Evolutionary conservation across 805 yeast genomes (phyloP).

Genomic region (Candida chilensis): DNA sequence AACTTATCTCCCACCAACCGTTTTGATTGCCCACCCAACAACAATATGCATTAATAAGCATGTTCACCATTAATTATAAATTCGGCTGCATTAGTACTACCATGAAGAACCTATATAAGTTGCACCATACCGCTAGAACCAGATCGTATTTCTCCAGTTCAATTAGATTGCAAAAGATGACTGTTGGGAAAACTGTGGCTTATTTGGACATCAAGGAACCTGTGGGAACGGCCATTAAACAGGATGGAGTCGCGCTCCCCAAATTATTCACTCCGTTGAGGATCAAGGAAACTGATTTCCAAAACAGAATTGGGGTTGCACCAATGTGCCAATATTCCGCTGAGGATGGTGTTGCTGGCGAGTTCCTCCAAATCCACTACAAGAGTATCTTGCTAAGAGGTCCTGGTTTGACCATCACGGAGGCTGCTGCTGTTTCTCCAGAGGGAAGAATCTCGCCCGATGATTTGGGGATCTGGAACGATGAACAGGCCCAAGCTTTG

Average conservation of each 20-base stretch:
- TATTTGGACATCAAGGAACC: too few species aligned
- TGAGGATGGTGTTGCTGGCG: constrained; percentile 11
- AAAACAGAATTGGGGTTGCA: constrained; percentile 19
- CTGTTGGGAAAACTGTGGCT: too few species aligned
- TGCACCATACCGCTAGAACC: too few species aligned
- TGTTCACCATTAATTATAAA: too few species aligned
- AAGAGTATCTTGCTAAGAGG: constrained; percentile 15
- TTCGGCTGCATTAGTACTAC: too few species aligned
- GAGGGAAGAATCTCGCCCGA: constrained; percentile 11
- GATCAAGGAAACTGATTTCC: constrained; percentile 12
- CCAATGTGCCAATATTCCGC: constrained; percentile 21
- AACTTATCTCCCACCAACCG: too few species aligned
- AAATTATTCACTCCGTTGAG: constrained; percentile 15
- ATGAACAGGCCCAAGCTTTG: constrained; percentile 33
- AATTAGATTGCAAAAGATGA: too few species aligned
- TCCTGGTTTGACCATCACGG: constrained; percentile 12
- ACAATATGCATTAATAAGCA: too few species aligned
- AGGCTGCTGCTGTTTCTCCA: constrained; percentile 4
- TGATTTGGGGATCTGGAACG: constrained; percentile 38
- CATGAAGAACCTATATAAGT: too few species aligned
- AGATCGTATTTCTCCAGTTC: constrained; percentile 7
- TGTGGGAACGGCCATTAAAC: constrained; percentile 8
- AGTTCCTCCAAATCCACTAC: constrained; percentile 17
- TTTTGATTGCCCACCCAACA: too few species aligned
- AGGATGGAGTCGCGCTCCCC: constrained; percentile 8